Evolutionary conservation across 106 monocot genomes (phyloP), one percentile per base, ranked within the genome.

Genomic region (Dioscorea alata): DNA sequence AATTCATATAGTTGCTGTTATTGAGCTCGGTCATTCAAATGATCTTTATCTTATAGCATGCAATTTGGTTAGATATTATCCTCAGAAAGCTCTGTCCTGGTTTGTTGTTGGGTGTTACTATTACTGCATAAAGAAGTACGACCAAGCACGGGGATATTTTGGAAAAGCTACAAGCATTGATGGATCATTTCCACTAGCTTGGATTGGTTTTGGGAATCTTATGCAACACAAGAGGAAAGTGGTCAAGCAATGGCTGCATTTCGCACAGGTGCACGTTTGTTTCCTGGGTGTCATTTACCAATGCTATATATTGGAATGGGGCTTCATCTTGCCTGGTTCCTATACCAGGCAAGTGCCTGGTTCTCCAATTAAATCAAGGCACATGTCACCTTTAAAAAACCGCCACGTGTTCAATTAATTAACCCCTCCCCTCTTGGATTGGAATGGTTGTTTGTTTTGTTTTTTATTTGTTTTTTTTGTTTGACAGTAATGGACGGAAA

Each of bases 81-180:
- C 99, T 65, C 92, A 93, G 68, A 99, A 90, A 80, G 83, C 93
- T 73, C 70, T 93, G 57, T 93, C 99, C 19, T 99, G 99, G 93
- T 99, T 99, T 75, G 85, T 90, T 78, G 87, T 99, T 61, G 99
- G 93, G 67, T 99, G 99, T 72, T 99, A 99, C 77, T 99, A 99
- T 73, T 83, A 79, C 57, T 90, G 99, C 66, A 99, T 99, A 74
- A 93, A 90, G 73, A 99, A 90, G 66, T 90, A 79, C 75, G 89
- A 87, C 72, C 99, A 87, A 77, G 93, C 99, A 65, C 66, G 90
- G 57, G 90, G 89, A 78, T 85, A 90, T 73, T 99, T 93, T 68
- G 61, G 99, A 93, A 99, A 99, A 57, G 85, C 93, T 51, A 93
- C 99, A 59, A 88, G 74, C 73, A 28, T 90, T 59, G 93, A 99